Conservation (phyloP, 768 basidiomycete genomes). For the Lactarius sp. region DNA sequence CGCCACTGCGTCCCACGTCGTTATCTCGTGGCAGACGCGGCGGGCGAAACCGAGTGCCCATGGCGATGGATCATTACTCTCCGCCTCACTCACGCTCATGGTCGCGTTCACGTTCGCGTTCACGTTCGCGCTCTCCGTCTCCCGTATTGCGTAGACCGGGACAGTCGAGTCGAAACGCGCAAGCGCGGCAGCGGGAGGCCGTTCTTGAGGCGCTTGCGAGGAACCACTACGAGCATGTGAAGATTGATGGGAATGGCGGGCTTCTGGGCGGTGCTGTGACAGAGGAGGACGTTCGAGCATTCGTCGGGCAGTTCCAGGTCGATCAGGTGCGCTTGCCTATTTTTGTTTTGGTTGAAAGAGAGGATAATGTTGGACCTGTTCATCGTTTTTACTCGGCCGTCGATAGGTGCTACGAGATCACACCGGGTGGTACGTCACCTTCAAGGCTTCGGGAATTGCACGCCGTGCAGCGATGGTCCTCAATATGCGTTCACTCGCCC, state of each 20-base stretch:
- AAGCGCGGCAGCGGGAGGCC: constrained; percentile 33
- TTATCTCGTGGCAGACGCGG: constrained; percentile 17
- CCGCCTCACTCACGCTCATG: constrained; percentile 23
- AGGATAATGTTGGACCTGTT: constrained; percentile 5
- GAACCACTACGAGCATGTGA: constrained; percentile 66
- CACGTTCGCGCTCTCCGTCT: constrained; percentile 37
- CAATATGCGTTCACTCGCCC: constrained; percentile 48
- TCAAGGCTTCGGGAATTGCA: constrained; percentile 56
- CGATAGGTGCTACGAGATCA: constrained; percentile 64
- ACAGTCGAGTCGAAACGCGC: constrained; percentile 31
- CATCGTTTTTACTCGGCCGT: constrained; percentile 12
- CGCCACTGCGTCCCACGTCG: neutral
- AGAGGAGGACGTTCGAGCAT: constrained; percentile 63
- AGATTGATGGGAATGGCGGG: constrained; percentile 46
- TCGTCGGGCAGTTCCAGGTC: constrained; percentile 66
- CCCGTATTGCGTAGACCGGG: constrained; percentile 40
- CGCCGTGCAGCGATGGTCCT: constrained; percentile 65
- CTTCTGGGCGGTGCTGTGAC: constrained; percentile 46
- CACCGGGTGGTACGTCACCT: constrained; percentile 78
- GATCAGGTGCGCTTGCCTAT: constrained; percentile 53
- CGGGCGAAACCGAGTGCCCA: constrained; percentile 11
- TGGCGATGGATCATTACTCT: constrained; percentile 23
- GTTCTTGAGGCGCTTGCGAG: constrained; percentile 49
- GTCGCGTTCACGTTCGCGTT: constrained; percentile 11
- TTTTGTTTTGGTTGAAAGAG: constrained; percentile 7